Conservation (phyloP, 176 grass and related monocot genomes). For the Hordeum marinum region DNA sequence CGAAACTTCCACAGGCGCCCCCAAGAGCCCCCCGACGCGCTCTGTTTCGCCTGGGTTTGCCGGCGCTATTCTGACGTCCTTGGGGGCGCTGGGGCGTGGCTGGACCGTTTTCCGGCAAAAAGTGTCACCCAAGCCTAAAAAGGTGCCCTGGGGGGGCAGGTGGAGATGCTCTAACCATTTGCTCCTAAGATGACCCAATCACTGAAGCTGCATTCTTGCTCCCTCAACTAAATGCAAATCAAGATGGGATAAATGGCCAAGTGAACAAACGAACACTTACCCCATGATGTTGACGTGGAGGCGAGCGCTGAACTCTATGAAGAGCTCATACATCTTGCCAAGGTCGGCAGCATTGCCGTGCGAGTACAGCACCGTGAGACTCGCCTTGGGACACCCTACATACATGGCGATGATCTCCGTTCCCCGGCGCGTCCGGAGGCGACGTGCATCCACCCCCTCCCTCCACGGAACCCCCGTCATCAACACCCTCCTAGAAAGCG, state of each 20-base stretch:
- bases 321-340: constrained; percentile 71
- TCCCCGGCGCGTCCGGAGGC: constrained; percentile 54
- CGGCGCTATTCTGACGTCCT: no score
- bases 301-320: constrained; percentile 61
- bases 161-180: not conserved
- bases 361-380: constrained; percentile 88
- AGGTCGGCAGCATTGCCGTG: constrained; percentile 99
- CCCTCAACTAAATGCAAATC: no score
- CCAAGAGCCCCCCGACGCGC: no score
- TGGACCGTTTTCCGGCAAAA: no score
- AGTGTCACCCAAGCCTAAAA: no score
- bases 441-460: constrained; percentile 63
- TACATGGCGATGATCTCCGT: constrained; percentile 74
- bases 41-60: no score
- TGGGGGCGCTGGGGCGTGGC: no score
- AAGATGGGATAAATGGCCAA: not conserved
- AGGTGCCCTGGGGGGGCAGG: no score
- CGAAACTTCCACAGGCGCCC: no score
- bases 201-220: not conserved
- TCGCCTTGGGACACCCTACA: constrained; percentile 50
- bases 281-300: constrained; percentile 85
- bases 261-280: constrained; percentile 33
- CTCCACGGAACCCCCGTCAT: constrained; percentile 41
- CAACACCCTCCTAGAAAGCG: constrained; percentile 18
- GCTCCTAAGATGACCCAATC: not conserved